Evolutionary conservation across 1,284 basidiomycete species (phyloP), one percentile per base, ranked within the genome.

Genomic region (Caloboletus firmus): DNA sequence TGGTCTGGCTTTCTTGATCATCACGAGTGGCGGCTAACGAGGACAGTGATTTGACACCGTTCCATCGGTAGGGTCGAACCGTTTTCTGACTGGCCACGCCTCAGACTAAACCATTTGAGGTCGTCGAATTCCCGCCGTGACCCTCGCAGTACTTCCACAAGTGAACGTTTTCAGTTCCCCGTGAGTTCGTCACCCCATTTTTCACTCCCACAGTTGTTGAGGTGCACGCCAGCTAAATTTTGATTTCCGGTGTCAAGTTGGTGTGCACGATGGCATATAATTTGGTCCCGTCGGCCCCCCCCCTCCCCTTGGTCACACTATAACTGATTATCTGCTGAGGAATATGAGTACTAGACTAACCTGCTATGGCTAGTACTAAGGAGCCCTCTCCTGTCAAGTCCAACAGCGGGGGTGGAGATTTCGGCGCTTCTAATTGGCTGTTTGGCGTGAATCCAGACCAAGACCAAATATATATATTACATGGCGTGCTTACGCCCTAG

Each of bases 181-280:
- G 51, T 52, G n/a, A n/a, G 41, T 32, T 45, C 37, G 22, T 45
- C 40, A 22, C 10, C 49, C 34, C 34, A 41, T 55, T 55, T 7
- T 17, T 39, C 50, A 22, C 64, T 61, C 62, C 57, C 60, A 64
- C 64, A 56, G 51, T 17, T 62, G 59, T 62, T 18, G 34, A 45
- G 18, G 15, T 48, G 22, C 13, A 26, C 12, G 17, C 52, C 32
- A 45, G 28, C 13, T 43, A 45, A 32, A 12, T 31, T 45, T 48
- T 49, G 22, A 36, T 49, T 42, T 49, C 49, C 18, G 43, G 48
- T 44, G 32, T 22, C 20, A 40, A 39, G n/a, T n/a, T 18, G 28
- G 45, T 9, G 39, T 44, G 39, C n/a, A n/a, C 3, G 26, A 45
- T 37, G n/a, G 39, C 18, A 24, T 18, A 52, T 45, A 44, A 50